These are phyloP conservation scores for Plenodomus biglobosus DNA, from an alignment of 2,329 filamentous ascomycete species.

Conservation along the genomic window DNA sequence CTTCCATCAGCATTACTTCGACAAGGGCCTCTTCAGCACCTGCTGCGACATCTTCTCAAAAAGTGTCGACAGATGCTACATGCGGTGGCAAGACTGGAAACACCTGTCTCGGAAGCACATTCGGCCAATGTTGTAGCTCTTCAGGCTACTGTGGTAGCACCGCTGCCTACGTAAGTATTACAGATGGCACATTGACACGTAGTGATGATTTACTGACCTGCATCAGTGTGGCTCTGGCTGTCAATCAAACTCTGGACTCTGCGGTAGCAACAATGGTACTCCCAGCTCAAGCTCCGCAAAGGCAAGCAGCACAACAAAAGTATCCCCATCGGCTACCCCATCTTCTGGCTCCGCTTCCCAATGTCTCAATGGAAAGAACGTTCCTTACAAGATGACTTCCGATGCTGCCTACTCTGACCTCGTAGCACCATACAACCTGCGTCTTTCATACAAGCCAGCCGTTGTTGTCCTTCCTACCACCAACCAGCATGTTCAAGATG, in stretches of 20 bases:
- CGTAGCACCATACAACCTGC: constrained; percentile 42
- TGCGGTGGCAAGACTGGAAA: constrained; percentile 37
- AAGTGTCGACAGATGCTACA: constrained; percentile 32
- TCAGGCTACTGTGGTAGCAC: constrained; percentile 49
- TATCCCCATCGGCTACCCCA: constrained; percentile 12
- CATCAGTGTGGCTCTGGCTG: constrained; percentile 36
- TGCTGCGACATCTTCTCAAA: constrained; percentile 25
- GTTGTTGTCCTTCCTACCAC: constrained; percentile 60
- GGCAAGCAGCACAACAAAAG: constrained; percentile 15
- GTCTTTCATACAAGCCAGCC: constrained; percentile 49
- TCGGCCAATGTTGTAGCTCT: constrained; percentile 45
- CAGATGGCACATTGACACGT: not conserved
- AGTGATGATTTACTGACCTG: constrained; percentile 13
- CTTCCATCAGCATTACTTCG: constrained; percentile 12
- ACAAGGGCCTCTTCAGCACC: constrained; percentile 13
- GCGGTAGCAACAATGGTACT: constrained; percentile 19
- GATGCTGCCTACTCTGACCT: constrained; percentile 29
- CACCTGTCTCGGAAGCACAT: constrained; percentile 15
- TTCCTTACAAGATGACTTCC: constrained; percentile 35
- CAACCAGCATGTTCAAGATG: constrained; percentile 57
- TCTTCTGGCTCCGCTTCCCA: constrained; percentile 18
- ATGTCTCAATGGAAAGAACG: constrained; percentile 39
- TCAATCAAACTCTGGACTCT: constrained; percentile 37
- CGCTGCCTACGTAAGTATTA: constrained; percentile 22
- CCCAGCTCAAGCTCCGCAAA: constrained; percentile 10